phyloP scores from a whole-genome alignment of 2,329 filamentous ascomycete genomes.

The Aspergillus uvarum region DNA sequence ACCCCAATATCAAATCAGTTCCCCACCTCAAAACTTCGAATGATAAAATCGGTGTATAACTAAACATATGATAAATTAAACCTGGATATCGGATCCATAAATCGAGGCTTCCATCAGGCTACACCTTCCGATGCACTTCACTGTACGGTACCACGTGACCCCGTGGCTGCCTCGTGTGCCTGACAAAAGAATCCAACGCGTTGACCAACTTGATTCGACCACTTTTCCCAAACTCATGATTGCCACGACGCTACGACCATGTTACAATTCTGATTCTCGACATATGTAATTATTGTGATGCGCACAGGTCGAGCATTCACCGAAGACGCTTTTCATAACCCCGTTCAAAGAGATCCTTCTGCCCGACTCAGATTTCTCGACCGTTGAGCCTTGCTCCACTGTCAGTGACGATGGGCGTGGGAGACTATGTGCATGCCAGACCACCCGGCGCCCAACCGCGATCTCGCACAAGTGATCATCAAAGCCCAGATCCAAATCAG shows the following conservation, averaged over 20 bases:
- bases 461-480: slow-evolving; percentile 20
- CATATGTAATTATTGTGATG: not conserved
- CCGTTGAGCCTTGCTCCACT: slow-evolving; percentile 1
- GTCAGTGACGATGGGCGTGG: slow-evolving; percentile 38
- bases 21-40: no score
- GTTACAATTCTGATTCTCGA: not conserved
- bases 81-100: no score
- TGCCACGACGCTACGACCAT: slow-evolving; percentile 5
- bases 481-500: slow-evolving; percentile 17
- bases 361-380: not conserved
- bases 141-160: slow-evolving; percentile 26
- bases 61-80: no score
- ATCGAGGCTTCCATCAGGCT: no score
- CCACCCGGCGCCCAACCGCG: slow-evolving; percentile 32
- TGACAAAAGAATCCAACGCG: slow-evolving; percentile 14
- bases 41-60: not conserved
- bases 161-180: slow-evolving; percentile 29
- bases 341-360: not conserved
- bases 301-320: no score
- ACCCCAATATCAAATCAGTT: no score
- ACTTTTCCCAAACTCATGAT: not conserved
- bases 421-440: slow-evolving; percentile 44
- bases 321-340: not conserved
- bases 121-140: no score
- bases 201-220: slow-evolving; percentile 1